Evolutionary conservation across 2,329 filamentous ascomycete genomes (phyloP), one percentile per base, ranked within the genome.

Genomic region (Immersiporthe knoxdaviesiana): DNA sequence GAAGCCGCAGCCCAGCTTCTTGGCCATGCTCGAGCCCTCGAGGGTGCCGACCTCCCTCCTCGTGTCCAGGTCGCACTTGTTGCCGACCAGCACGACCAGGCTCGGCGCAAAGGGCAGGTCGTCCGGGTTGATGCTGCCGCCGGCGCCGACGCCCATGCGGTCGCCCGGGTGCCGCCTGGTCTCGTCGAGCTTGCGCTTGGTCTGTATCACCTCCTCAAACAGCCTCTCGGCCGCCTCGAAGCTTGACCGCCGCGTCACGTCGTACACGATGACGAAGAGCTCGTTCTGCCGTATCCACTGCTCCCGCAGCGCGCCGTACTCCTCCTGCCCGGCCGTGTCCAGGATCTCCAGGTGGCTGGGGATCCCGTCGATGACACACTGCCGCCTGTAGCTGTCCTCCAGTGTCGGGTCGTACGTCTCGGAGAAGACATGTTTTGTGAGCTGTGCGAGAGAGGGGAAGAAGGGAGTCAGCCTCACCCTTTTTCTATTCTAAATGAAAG

Each of bases 271-370:
- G 59, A 71, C 66, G 54, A 71, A 71, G 24, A 71, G 69, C 67
- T 71, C 69, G 59, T 68, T 71, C 59, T 71, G 66, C n/a, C 69
- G 66, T 66, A 71, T 71, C 69, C 69, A 71, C 32, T 71, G 69
- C 54, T 71, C 69, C 32, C 69, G 66, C 63, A 71, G 66, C 30
- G 69, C 69, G 1, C 66, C 68, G 63, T 69, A 71, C 63, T 71
- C 69, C 30, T 71, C 69, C 67, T 71, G 69, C 7, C 69, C 69
- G 35, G 69, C 69, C 27, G 69, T 71, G 63, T 71, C 69, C 41
- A 71, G 69, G 44, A 71, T 71, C 52, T 71, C 69, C 44, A 71
- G 39, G 41, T 69, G 67, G 35, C 66, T 66, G 27, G 69, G 63
- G 37, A 63, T 65, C 41, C 68, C 63, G 44, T 71, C 69, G 35